Conservation (phyloP, 331 rosid genomes). For the Prunus yedoensis region DNA sequence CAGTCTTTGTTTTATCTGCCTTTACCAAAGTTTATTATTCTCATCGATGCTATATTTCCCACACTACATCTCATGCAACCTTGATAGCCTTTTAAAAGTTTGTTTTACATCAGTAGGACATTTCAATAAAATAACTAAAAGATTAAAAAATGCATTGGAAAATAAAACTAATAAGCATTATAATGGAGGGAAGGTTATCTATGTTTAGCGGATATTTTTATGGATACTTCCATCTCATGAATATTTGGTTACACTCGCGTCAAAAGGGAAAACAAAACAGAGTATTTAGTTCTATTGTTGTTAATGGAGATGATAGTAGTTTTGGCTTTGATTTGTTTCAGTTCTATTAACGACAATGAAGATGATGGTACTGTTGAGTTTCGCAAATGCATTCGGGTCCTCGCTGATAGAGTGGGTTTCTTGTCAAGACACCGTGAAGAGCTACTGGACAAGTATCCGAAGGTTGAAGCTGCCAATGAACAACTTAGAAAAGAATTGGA, state of each 20-base stretch:
- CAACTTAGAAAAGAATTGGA: conserved; percentile 81
- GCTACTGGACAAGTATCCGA: conserved; percentile 68
- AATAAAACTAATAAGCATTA: not conserved
- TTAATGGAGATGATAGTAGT: conserved; percentile 14
- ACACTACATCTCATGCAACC: not conserved
- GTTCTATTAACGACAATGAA: conserved; percentile 74
- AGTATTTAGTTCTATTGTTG: conserved; percentile 17
- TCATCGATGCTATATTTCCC: not conserved
- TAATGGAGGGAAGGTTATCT: not conserved
- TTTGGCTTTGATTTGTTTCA: conserved; percentile 44
- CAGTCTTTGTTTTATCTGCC: conserved; percentile 3
- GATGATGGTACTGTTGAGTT: conserved; percentile 83
- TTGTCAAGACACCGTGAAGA: conserved; percentile 81
- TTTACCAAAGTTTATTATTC: not conserved
- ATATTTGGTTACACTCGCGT: not conserved
- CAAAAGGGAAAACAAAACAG: too few species aligned
- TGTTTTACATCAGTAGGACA: not conserved
- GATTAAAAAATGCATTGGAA: not conserved
- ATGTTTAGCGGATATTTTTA: not conserved
- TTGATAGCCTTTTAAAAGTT: not conserved
- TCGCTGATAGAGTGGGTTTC: conserved; percentile 73
- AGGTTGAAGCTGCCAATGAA: conserved; percentile 69
- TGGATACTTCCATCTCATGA: conserved; percentile 1
- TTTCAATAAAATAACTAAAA: not conserved
- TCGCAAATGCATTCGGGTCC: conserved; percentile 65